These are phyloP conservation scores for Solanum aculeatissimum DNA, from an alignment of 305 asterid species.

Conservation along the genomic window DNA sequence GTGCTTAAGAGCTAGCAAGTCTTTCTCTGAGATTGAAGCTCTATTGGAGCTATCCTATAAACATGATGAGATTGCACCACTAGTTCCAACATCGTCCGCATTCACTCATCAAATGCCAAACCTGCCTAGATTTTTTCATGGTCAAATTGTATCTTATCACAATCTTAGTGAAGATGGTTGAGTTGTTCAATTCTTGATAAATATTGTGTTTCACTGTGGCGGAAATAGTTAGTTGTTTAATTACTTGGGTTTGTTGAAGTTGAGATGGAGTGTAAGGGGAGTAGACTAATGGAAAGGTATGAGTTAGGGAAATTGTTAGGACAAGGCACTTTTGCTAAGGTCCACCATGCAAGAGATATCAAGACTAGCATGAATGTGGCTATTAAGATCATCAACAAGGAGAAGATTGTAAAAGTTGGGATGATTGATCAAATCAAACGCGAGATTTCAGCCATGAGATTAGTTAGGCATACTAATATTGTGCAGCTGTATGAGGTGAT, in stretches of 20 bases:
- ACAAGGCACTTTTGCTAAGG: conserved; percentile 77
- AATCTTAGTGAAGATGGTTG: conserved; percentile 58
- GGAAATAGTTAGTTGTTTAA: background rate
- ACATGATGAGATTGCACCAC: conserved; percentile 34
- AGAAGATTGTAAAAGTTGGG: conserved; percentile 47
- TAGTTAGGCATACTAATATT: conserved; percentile 48
- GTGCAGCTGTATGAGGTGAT: conserved; percentile 68
- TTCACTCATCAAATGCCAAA: conserved; percentile 7
- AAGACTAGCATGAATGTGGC: conserved; percentile 41
- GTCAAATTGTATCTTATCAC: conserved; percentile 16
- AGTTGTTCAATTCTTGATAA: conserved; percentile 3
- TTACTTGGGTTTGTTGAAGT: background rate
- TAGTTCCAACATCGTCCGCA: background rate
- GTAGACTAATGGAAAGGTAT: conserved; percentile 44
- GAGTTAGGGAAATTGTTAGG: conserved; percentile 73
- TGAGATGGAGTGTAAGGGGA: conserved; percentile 41
- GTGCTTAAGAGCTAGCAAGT: conserved; percentile 39
- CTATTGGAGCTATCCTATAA: conserved; percentile 25
- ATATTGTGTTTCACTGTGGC: background rate
- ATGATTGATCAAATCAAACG: conserved; percentile 64
- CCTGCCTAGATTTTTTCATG: background rate
- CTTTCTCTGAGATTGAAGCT: conserved; percentile 24
- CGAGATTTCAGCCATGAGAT: conserved; percentile 58
- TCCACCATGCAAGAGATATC: conserved; percentile 50
- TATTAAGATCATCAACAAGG: conserved; percentile 57